Evolutionary conservation across 1,139 yeast genomes (phyloP).

Genomic region (Taiozyma onychis): DNA sequence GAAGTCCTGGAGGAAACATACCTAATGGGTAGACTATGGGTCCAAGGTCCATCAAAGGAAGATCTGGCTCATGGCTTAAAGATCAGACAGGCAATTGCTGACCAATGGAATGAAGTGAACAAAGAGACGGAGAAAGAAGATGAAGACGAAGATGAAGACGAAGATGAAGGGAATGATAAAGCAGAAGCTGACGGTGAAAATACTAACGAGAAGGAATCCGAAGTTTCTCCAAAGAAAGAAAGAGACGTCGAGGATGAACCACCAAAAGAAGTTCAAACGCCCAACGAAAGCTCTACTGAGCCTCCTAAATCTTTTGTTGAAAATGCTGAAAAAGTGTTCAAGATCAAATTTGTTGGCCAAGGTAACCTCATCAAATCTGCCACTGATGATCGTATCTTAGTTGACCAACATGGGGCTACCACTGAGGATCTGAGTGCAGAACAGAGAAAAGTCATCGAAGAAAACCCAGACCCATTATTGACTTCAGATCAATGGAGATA

Average conservation of each 20-base stretch:
- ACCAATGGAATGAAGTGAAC: slow-evolving; percentile 27
- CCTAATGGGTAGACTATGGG: slow-evolving; percentile 85
- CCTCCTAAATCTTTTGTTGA: slow-evolving; percentile 18
- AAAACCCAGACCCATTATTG: slow-evolving; percentile 48
- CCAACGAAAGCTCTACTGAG: slow-evolving; percentile 18
- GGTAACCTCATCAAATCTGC: slow-evolving; percentile 12
- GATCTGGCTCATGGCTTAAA: slow-evolving; percentile 45
- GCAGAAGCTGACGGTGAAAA: not conserved
- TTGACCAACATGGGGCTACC: slow-evolving; percentile 40
- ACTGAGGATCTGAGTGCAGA: slow-evolving; percentile 34
- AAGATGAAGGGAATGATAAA: slow-evolving; percentile 11
- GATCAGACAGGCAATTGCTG: slow-evolving; percentile 30
- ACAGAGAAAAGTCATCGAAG: slow-evolving; percentile 68
- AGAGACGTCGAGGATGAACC: slow-evolving; percentile 11
- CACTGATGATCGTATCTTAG: slow-evolving; percentile 14
- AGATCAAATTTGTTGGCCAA: slow-evolving; percentile 23
- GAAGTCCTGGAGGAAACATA: slow-evolving; percentile 53
- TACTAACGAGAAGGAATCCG: not conserved
- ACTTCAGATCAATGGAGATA: slow-evolving; percentile 61
- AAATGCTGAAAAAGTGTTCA: slow-evolving; percentile 24
- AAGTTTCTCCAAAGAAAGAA: not conserved
- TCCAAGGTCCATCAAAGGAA: slow-evolving; percentile 81
- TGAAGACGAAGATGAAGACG: slow-evolving; percentile 13
- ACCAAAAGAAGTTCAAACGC: slow-evolving; percentile 22
- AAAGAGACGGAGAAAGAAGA: slow-evolving; percentile 15